Base-by-base conservation (phyloP, 345 rosid species). In the Citrus mangshanensis region DNA sequence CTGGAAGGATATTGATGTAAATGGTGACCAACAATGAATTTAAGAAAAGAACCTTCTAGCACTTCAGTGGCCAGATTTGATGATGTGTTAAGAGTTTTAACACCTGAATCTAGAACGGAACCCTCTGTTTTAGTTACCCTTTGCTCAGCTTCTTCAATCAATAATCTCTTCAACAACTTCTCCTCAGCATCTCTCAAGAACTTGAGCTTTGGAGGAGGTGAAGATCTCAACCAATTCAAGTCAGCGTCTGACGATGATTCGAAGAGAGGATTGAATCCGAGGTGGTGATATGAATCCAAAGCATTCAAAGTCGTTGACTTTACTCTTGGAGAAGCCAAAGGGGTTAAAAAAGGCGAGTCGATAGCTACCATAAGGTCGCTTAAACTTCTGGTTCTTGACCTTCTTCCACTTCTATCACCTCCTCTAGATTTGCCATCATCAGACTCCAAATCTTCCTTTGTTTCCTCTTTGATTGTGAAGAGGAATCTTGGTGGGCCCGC, bases 161-260 rank as follows among this genome's bases (percentile, higher is more conserved):
- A 18, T 73, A 73, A n/a, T 84, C 81, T 90, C 82, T 79, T 89
- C 19, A 85, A 77, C 62, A 94, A 78, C 74, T 96, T 94, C 85
- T 92, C 98, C 81, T 96, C 98, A 9, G 98, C 99, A 73, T 92
- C 97, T 75, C 98, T 91, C 83, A 96, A 75, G 86, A 96, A 96
- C 98, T 96, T 94, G 84, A 96, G 89, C 61, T 86, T 96, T 6
- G 98, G 98, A 42, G 99, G 99, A 22, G 99, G 99, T 10, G 99
- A 93, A 34, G 95, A 80, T 78, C 78, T 63, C 21, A 87, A 69
- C 87, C 87, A 84, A 77, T 80, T 86, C 25, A 83, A 81, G 85
- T 89, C 93, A 19, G 82, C 79, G 64, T 92, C 94, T 5, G 85
- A 86, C 1, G 87, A 87, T 32, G 94, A 86, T 85, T 96, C 98